A percentile compares a stretch with the other conserved stretches of the same genome.
Conservation (phyloP, 768 basidiomycete genomes). For the Amanita inopinata region DNA sequence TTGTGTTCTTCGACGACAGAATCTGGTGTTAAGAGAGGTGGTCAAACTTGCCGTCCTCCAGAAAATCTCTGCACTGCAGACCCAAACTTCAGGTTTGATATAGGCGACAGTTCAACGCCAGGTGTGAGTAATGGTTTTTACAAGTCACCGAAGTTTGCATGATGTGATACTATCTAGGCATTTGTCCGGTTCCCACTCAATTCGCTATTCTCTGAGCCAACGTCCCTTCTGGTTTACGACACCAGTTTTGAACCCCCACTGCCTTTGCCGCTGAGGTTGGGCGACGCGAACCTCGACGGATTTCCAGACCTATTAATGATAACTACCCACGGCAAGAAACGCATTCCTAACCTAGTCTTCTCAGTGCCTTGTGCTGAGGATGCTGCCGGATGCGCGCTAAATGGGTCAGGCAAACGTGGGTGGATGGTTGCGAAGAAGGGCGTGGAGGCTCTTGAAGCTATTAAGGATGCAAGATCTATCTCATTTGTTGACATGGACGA, state of each 20-base stretch:
- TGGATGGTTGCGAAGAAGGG: slow-evolving; percentile 50
- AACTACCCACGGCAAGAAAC: slow-evolving; percentile 32
- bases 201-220: slow-evolving; percentile 40
- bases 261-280: slow-evolving; percentile 72
- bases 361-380: slow-evolving; percentile 51
- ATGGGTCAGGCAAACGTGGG: slow-evolving; percentile 48
- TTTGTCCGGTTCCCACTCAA: slow-evolving; percentile 60
- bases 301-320: slow-evolving; percentile 80
- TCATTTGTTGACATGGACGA: slow-evolving; percentile 91
- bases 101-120: slow-evolving; percentile 40
- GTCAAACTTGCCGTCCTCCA: slow-evolving; percentile 60
- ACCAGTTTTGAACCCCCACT: slow-evolving; percentile 53
- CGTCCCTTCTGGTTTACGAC: slow-evolving; percentile 64
- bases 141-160: background rate
- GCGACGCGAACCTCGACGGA: slow-evolving; percentile 89
- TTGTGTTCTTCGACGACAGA: slow-evolving; percentile 59
- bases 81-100: slow-evolving; percentile 67
- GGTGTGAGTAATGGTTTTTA: slow-evolving; percentile 13
- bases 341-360: slow-evolving; percentile 50
- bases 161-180: slow-evolving; percentile 29
- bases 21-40: slow-evolving; percentile 37
- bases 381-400: slow-evolving; percentile 44
- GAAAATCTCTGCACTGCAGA: slow-evolving; percentile 79
- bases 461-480: slow-evolving; percentile 73
- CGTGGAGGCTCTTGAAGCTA: slow-evolving; percentile 45